A percentile compares a stretch with the other conserved stretches of the same genome.
These are phyloP conservation scores for Coemansia sp. DNA, from an alignment of 192 early-diverging fungal species.

Conservation along the genomic window DNA sequence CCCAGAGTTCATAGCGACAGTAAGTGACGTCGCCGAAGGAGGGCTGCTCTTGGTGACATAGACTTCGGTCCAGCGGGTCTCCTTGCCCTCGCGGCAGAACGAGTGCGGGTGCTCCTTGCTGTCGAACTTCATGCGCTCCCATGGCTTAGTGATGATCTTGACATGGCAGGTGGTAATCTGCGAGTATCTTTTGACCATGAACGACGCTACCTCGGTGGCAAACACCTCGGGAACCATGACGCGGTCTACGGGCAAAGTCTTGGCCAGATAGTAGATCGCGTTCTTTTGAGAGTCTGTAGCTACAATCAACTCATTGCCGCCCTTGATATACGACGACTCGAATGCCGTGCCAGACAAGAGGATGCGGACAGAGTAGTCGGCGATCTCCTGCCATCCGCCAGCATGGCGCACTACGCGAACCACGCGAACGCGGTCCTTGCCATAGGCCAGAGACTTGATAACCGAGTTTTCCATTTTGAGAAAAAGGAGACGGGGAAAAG, in stretches of 20 bases:
- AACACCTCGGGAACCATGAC: conserved; percentile 77
- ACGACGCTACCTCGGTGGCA: conserved; percentile 66
- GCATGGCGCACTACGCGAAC: conserved; percentile 68
- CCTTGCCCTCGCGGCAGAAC: conserved; percentile 72
- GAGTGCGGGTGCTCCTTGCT: conserved; percentile 69
- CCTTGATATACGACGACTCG: conserved; percentile 73
- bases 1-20: conserved; percentile 63
- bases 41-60: conserved; percentile 33
- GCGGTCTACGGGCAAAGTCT: conserved; percentile 59
- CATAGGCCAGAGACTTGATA: conserved; percentile 67
- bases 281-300: conserved; percentile 85
- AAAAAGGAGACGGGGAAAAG: not conserved
- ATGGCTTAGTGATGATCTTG: conserved; percentile 70
- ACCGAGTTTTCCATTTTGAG: conserved; percentile 51
- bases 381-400: conserved; percentile 65
- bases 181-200: conserved; percentile 72
- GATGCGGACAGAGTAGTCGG: conserved; percentile 68
- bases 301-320: conserved; percentile 74
- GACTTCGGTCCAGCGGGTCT: conserved; percentile 66
- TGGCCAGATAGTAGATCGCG: conserved; percentile 75
- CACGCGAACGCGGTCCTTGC: conserved; percentile 75
- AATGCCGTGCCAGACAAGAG: conserved; percentile 64
- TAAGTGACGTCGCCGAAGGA: not conserved
- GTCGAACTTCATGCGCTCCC: conserved; percentile 71
- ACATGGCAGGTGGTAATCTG: conserved; percentile 68